Conservation (phyloP, 2,329 filamentous ascomycete genomes). For the Diplodia mutila region DNA sequence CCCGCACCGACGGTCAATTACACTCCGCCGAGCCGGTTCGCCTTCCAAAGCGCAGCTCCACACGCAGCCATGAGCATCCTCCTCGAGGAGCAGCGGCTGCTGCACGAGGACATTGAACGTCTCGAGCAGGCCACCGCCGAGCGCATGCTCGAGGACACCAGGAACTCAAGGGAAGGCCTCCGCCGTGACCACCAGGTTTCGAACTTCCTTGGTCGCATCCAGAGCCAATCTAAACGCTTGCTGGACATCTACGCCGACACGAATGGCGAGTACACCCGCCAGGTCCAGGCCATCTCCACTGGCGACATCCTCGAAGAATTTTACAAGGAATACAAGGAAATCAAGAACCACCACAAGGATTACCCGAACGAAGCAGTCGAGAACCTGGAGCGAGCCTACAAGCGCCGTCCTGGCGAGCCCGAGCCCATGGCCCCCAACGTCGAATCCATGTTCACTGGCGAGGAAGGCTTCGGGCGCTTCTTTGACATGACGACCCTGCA, state of each 20-base stretch:
- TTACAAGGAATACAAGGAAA: conserved; percentile 78
- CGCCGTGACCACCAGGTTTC: conserved; percentile 91
- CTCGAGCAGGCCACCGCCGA: conserved; percentile 93
- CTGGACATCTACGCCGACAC: conserved; percentile 83
- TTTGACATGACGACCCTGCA: conserved; percentile 85
- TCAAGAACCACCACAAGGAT: conserved; percentile 84
- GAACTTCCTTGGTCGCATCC: conserved; percentile 83
- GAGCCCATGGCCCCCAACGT: conserved; percentile 69
- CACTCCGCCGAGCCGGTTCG: not conserved
- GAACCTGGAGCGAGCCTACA: conserved; percentile 92
- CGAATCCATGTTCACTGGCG: conserved; percentile 91
- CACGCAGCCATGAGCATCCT: conserved; percentile 60
- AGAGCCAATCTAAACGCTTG: conserved; percentile 79
- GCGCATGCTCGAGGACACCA: conserved; percentile 84
- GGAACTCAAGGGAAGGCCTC: conserved; percentile 82
- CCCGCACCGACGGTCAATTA: not conserved
- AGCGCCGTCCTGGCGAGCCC: conserved; percentile 66
- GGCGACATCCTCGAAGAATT: conserved; percentile 91
- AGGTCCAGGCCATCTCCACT: conserved; percentile 80
- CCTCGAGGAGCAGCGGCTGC: conserved; percentile 88
- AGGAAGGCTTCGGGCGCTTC: conserved; percentile 90
- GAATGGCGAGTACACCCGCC: conserved; percentile 70
- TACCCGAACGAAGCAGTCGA: conserved; percentile 96
- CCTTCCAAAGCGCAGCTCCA: not conserved
- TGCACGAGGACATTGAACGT: conserved; percentile 95